phyloP scores from a whole-genome alignment of 1,284 basidiomycete genomes.

The Meira miltonrushii region DNA sequence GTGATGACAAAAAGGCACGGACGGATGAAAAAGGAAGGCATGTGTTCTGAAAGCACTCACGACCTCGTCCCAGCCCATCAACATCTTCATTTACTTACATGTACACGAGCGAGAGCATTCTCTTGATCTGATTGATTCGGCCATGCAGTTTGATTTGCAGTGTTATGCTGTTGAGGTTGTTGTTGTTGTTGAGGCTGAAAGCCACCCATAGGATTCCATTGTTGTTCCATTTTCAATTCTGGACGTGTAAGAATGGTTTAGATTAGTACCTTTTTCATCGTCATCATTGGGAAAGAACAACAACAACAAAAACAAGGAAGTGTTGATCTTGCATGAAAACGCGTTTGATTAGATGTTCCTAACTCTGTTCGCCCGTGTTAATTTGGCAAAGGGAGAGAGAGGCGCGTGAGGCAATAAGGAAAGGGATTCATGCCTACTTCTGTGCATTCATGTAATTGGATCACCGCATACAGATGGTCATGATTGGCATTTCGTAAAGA shows the following conservation, averaged over 20 bases:
- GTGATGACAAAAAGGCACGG: neutral
- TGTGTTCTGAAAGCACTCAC: neutral
- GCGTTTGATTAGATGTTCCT: neutral
- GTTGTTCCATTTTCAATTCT: constrained; percentile 4
- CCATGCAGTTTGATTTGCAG: neutral
- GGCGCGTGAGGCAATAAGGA: too few relatives aligned
- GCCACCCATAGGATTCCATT: constrained; percentile 10
- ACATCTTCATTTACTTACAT: neutral
- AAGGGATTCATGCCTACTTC: too few relatives aligned
- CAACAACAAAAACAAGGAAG: neutral
- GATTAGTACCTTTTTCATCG: neutral
- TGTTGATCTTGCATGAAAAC: neutral
- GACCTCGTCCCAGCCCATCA: neutral
- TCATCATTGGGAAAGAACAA: neutral
- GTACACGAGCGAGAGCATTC: constrained; percentile 4
- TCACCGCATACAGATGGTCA: too few relatives aligned
- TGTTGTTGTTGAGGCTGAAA: constrained; percentile 7
- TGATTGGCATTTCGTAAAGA: too few relatives aligned
- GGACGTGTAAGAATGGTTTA: neutral
- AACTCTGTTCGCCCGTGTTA: neutral
- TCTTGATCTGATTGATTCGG: constrained; percentile 4
- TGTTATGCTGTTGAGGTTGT: constrained; percentile 8
- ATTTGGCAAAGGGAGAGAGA: too few relatives aligned
- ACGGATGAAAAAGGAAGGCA: neutral
- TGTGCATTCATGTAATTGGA: too few relatives aligned